Conservation (phyloP, 2,329 filamentous ascomycete genomes). For the Xylaria sp. region DNA sequence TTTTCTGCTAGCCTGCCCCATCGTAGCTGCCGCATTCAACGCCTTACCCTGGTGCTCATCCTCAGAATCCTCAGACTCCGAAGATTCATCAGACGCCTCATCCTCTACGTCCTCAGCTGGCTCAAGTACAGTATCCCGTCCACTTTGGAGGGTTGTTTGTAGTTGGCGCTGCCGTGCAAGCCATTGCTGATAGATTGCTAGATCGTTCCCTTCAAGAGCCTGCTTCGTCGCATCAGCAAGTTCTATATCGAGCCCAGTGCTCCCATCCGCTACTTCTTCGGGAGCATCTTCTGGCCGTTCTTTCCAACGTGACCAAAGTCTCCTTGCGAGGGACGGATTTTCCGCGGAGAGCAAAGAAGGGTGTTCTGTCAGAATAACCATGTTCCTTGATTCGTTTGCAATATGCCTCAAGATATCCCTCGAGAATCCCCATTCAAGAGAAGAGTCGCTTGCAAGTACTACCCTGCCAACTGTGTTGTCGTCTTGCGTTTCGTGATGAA, state of each 20-base stretch:
- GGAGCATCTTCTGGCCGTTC: slow-evolving; percentile 59
- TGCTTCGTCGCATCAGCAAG: slow-evolving; percentile 64
- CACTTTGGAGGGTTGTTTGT: slow-evolving; percentile 75
- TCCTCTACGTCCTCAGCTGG: slow-evolving; percentile 74
- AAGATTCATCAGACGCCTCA: slow-evolving; percentile 83
- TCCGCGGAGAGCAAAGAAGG: slow-evolving; percentile 50
- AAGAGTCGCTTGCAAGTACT: slow-evolving; percentile 87
- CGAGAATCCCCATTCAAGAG: slow-evolving; percentile 93
- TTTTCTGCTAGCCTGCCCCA: slow-evolving; percentile 81
- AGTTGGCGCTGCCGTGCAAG: slow-evolving; percentile 85
- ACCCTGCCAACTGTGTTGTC: slow-evolving; percentile 62
- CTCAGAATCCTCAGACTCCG: slow-evolving; percentile 86
- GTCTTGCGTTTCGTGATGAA: slow-evolving; percentile 49
- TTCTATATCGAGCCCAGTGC: slow-evolving; percentile 60
- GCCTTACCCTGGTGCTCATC: slow-evolving; percentile 89
- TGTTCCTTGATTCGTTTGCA: slow-evolving; percentile 75
- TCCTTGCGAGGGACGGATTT: slow-evolving; percentile 65
- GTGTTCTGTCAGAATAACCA: slow-evolving; percentile 85
- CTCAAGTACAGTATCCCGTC: slow-evolving; percentile 69
- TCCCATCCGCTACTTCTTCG: slow-evolving; percentile 48
- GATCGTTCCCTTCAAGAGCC: slow-evolving; percentile 73
- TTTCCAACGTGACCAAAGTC: slow-evolving; percentile 80
- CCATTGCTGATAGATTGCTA: slow-evolving; percentile 87
- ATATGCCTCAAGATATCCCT: slow-evolving; percentile 76
- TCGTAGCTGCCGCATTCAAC: slow-evolving; percentile 82